These are phyloP conservation scores for Botrytis cinerea DNA, from an alignment of 2,329 filamentous ascomycete species.

Conservation along the genomic window DNA sequence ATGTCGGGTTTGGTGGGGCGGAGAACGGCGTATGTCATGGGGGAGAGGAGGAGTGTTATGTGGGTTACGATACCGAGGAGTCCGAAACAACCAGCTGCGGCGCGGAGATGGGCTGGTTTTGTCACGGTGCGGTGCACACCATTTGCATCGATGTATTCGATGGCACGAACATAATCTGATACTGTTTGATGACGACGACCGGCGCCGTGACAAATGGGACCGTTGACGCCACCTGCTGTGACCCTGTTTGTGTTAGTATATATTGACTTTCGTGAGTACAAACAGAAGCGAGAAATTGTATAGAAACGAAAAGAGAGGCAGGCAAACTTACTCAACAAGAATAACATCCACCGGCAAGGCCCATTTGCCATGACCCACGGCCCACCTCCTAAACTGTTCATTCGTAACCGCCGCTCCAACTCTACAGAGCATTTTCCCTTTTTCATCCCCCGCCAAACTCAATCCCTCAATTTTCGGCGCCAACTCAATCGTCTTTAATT, in stretches of 20 bases:
- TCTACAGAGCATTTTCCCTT: conserved; percentile 42
- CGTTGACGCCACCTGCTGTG: conserved; percentile 50
- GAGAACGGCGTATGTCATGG: conserved; percentile 51
- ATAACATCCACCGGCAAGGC: conserved; percentile 50
- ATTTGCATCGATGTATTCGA: conserved; percentile 52
- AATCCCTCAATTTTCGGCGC: conserved; percentile 13
- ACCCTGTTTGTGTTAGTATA: conserved; percentile 38
- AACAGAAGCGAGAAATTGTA: not conserved
- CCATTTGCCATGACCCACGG: conserved; percentile 46
- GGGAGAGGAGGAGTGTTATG: conserved; percentile 50
- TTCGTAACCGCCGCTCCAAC: conserved; percentile 50
- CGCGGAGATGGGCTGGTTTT: conserved; percentile 45
- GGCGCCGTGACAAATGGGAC: conserved; percentile 50
- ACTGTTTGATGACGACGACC: conserved; percentile 48
- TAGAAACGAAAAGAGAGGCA: not conserved
- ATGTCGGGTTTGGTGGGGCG: conserved; percentile 48
- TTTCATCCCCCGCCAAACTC: conserved; percentile 27
- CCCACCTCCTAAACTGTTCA: conserved; percentile 50
- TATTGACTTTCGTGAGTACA: not conserved
- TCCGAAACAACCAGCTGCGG: conserved; percentile 50
- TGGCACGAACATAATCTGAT: conserved; percentile 49
- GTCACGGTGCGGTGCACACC: conserved; percentile 46
- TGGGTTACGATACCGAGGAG: conserved; percentile 52
- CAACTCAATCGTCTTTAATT: conserved; percentile 25
- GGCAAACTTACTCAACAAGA: conserved; percentile 45